Evolutionary conservation across 2,329 filamentous ascomycete genomes (phyloP).

Genomic region (Chalaropsis thielavioides): DNA sequence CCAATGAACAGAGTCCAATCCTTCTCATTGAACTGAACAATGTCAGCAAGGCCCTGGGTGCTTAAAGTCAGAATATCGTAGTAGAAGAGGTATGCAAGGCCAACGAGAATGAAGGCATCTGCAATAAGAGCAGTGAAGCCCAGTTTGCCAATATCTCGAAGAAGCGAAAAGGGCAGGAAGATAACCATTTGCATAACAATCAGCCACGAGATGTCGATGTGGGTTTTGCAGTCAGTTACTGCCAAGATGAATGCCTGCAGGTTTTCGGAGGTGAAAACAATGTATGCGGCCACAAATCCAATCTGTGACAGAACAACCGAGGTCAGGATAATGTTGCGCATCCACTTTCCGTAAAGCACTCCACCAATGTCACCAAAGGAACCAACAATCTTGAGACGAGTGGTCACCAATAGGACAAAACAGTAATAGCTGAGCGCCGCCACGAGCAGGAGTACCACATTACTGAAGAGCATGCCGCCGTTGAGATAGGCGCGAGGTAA

Average conservation of each 20-base stretch:
- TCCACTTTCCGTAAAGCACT: conserved; percentile 76
- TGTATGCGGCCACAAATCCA: conserved; percentile 88
- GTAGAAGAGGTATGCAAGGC: conserved; percentile 87
- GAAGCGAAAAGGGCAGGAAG: conserved; percentile 83
- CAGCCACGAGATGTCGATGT: conserved; percentile 75
- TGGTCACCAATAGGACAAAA: conserved; percentile 84
- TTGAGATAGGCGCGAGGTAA: conserved; percentile 86
- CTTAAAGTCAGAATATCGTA: conserved; percentile 80
- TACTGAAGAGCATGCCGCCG: conserved; percentile 94
- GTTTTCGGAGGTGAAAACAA: conserved; percentile 93
- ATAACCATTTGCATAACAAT: conserved; percentile 92
- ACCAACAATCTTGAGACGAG: conserved; percentile 71
- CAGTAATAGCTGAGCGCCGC: conserved; percentile 89
- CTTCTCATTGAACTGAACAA: conserved; percentile 75
- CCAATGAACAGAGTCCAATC: conserved; percentile 98
- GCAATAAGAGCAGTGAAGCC: conserved; percentile 88
- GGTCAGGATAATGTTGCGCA: conserved; percentile 72
- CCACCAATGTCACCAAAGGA: conserved; percentile 97
- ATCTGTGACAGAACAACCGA: conserved; percentile 94
- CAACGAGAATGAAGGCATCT: conserved; percentile 85
- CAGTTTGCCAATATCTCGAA: conserved; percentile 94
- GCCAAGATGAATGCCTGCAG: conserved; percentile 87
- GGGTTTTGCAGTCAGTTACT: conserved; percentile 72
- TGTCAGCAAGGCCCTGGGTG: conserved; percentile 63
- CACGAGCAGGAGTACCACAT: conserved; percentile 72